phyloP scores from a whole-genome alignment of 164 flowering plant species.

The Macadamia integrifolia region DNA sequence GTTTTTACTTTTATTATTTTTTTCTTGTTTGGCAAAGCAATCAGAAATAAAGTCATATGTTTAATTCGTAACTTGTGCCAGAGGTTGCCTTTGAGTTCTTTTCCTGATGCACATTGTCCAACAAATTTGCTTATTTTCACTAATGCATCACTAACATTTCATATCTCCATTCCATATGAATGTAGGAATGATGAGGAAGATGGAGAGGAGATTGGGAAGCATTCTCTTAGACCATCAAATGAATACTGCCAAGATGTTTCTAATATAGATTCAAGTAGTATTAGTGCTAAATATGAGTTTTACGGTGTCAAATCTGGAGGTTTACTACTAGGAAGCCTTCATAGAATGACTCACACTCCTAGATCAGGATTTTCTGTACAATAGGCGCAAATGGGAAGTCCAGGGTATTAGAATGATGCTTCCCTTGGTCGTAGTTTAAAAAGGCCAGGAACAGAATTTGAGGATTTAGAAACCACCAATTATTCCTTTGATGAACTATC shows the following conservation, averaged over 20 bases:
- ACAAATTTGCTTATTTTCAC: not conserved
- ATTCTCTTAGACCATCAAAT: no score
- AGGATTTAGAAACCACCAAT: constrained; percentile 39
- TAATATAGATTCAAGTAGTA: constrained; percentile 67
- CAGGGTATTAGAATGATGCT: constrained; percentile 28
- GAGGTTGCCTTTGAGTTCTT: no score
- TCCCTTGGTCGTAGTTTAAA: constrained; percentile 37
- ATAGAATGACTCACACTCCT: constrained; percentile 51
- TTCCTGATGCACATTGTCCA: not conserved
- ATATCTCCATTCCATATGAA: constrained; percentile 4
- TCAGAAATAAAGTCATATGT: no score
- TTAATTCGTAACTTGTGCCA: no score
- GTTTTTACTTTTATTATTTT: not conserved
- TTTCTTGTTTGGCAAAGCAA: not conserved
- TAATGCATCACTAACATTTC: not conserved
- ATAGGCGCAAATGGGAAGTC: constrained; percentile 40
- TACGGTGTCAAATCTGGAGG: constrained; percentile 48
- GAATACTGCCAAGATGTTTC: constrained; percentile 3
- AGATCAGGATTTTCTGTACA: constrained; percentile 45
- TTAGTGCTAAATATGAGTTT: constrained; percentile 55
- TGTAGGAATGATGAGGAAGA: constrained; percentile 67
- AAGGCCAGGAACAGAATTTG: constrained; percentile 34
- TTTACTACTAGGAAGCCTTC: constrained; percentile 72
- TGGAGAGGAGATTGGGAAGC: no score
- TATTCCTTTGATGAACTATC: constrained; percentile 37